Evolutionary conservation across 2,329 filamentous ascomycete genomes (phyloP).

Genomic region (Tricladium varicosporioides): DNA sequence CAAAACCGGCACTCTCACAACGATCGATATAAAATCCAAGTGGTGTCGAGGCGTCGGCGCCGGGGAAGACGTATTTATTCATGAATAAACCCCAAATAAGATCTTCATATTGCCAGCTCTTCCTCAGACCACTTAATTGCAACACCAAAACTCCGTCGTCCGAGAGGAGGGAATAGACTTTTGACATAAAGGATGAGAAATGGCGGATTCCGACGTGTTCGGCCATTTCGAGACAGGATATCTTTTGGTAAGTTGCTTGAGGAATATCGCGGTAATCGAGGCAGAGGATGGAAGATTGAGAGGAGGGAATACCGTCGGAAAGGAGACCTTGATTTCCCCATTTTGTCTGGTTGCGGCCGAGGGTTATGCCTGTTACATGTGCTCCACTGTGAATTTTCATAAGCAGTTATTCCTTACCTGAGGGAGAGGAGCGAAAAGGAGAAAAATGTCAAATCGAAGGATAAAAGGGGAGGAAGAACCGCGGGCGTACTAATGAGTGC

Average conservation of each 20-base stretch:
- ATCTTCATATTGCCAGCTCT: conserved; percentile 97
- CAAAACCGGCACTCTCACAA: conserved; percentile 83
- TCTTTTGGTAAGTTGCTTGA: conserved; percentile 83
- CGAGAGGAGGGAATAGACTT: conserved; percentile 93
- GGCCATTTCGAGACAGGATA: conserved; percentile 97
- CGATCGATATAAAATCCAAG: conserved; percentile 83
- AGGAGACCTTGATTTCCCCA: conserved; percentile 93
- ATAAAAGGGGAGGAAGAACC: too few species aligned
- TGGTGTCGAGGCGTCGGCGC: conserved; percentile 91
- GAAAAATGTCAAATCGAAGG: too few species aligned
- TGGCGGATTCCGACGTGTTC: conserved; percentile 97
- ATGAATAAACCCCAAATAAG: conserved; percentile 98
- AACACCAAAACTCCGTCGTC: conserved; percentile 96
- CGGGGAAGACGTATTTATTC: conserved; percentile 99
- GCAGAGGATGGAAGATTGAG: conserved; percentile 89
- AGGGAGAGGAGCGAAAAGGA: too few species aligned
- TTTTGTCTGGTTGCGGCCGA: conserved; percentile 92
- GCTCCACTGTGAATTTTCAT: conserved; percentile 54
- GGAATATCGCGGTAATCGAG: conserved; percentile 97
- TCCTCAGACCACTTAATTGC: conserved; percentile 90
- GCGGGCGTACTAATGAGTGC: conserved; percentile 61
- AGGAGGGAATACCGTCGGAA: conserved; percentile 76
- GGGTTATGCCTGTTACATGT: conserved; percentile 80
- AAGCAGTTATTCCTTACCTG: too few species aligned
- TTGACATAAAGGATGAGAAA: conserved; percentile 74